Conservation (phyloP, 495 filamentous ascomycete species). For the Daldinia caldariorum region DNA sequence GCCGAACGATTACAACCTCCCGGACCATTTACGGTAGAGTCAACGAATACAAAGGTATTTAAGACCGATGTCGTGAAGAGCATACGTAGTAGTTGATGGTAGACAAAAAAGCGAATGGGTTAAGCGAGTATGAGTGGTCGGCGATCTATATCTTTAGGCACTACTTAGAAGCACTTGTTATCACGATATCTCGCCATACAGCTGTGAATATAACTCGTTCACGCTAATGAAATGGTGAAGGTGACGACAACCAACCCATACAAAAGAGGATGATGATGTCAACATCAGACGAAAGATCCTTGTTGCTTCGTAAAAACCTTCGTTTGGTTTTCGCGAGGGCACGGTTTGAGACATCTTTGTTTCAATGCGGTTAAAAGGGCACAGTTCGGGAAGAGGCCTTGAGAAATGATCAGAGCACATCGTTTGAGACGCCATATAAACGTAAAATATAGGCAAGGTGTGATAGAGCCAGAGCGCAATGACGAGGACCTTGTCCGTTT, state of each 20-base stretch:
- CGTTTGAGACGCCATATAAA: slow-evolving; percentile 16
- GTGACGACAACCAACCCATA: slow-evolving; percentile 3
- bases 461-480: slow-evolving; percentile 16
- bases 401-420: slow-evolving; percentile 14
- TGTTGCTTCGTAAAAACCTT: slow-evolving; percentile 10
- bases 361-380: slow-evolving; percentile 18
- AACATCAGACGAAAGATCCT: not conserved
- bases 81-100: not conserved
- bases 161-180: not conserved
- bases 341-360: slow-evolving; percentile 23
- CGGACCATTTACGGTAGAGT: not conserved
- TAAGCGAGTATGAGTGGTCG: not conserved
- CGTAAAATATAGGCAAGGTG: slow-evolving; percentile 13
- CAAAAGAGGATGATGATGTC: not conserved
- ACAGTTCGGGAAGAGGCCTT: not conserved
- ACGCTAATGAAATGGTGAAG: not conserved
- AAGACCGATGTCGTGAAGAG: not conserved
- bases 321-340: slow-evolving; percentile 10
- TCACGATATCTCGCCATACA: not conserved
- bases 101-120: not conserved
- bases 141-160: too few species aligned
- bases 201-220: not conserved
- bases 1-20: not conserved
- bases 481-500: slow-evolving; percentile 19
- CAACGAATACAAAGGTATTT: not conserved